A percentile compares a stretch with the other conserved stretches of the same genome.
These are phyloP conservation scores for Nicotiana obtusifolia DNA, from an alignment of 257 asterid genomes.

Conservation along the genomic window DNA sequence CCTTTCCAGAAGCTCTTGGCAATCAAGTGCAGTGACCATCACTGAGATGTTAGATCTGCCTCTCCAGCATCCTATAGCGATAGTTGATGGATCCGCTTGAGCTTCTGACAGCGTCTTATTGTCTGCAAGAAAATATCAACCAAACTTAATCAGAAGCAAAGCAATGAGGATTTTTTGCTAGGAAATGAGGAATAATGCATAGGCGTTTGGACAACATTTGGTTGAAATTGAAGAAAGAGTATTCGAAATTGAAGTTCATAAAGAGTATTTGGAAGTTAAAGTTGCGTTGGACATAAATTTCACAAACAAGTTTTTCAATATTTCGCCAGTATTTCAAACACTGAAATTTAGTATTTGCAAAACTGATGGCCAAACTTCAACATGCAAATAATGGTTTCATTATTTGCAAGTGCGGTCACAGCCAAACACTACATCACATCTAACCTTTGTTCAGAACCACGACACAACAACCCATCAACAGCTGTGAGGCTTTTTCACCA, in stretches of 20 bases:
- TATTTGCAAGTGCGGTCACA: background rate
- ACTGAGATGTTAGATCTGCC: constrained; percentile 67
- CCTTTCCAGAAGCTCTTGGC: constrained; percentile 79
- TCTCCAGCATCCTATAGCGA: constrained; percentile 93
- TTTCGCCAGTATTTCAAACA: background rate
- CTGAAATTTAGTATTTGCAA: background rate
- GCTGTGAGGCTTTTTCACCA: constrained; percentile 57
- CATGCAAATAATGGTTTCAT: background rate
- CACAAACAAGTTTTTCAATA: background rate
- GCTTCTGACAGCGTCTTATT: constrained; percentile 27
- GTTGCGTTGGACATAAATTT: background rate
- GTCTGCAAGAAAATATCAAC: constrained; percentile 38
- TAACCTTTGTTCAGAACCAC: constrained; percentile 66
- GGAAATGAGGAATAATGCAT: background rate
- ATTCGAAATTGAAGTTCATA: background rate
- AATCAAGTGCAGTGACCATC: constrained; percentile 76
- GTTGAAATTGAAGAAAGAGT: background rate
- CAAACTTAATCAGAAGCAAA: background rate
- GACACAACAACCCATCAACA: constrained; percentile 78
- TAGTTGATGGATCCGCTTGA: constrained; percentile 41
- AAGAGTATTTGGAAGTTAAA: background rate
- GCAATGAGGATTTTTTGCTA: background rate
- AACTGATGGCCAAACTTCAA: background rate
- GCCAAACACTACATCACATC: background rate
- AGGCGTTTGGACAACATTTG: background rate